These are phyloP conservation scores for Cyphellophora attinorum DNA, from an alignment of 2,329 filamentous ascomycete genomes.

Conservation along the genomic window DNA sequence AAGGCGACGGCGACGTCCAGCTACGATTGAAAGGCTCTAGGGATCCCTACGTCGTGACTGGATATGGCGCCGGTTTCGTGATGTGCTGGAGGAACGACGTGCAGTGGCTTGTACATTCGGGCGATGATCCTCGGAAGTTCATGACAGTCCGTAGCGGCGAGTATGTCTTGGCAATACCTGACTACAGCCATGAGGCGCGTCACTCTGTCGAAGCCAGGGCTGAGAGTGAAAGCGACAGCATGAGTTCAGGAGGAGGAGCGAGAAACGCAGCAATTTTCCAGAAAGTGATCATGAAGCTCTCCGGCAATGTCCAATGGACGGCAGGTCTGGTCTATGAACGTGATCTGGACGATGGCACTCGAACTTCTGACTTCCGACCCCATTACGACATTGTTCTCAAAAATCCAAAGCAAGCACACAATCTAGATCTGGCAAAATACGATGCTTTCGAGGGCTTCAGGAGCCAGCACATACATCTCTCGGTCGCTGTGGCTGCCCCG, in stretches of 20 bases:
- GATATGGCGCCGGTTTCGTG: slow-evolving; percentile 85
- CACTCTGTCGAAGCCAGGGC: slow-evolving; percentile 39
- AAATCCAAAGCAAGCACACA: slow-evolving; percentile 63
- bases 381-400: slow-evolving; percentile 88
- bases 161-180: slow-evolving; percentile 87
- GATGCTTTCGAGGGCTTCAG: slow-evolving; percentile 96
- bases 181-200: slow-evolving; percentile 80
- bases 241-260: slow-evolving; percentile 53
- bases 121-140: slow-evolving; percentile 81
- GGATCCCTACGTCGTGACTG: slow-evolving; percentile 88
- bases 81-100: slow-evolving; percentile 99
- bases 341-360: slow-evolving; percentile 59
- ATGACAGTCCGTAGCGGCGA: slow-evolving; percentile 95
- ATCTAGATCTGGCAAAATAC: slow-evolving; percentile 46
- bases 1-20: slow-evolving; percentile 90
- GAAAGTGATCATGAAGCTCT: slow-evolving; percentile 98
- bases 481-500: slow-evolving; percentile 80
- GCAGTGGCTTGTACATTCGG: slow-evolving; percentile 71
- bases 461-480: slow-evolving; percentile 93
- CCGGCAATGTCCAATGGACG: slow-evolving; percentile 88
- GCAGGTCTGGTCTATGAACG: slow-evolving; percentile 87
- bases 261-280: slow-evolving; percentile 80
- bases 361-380: slow-evolving; percentile 80
- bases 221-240: slow-evolving; percentile 46
- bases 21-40: slow-evolving; percentile 81